A percentile compares a stretch with the other conserved stretches of the same genome.
Conservation (phyloP, 306 rosid genomes). For the Glycine latifolia region DNA sequence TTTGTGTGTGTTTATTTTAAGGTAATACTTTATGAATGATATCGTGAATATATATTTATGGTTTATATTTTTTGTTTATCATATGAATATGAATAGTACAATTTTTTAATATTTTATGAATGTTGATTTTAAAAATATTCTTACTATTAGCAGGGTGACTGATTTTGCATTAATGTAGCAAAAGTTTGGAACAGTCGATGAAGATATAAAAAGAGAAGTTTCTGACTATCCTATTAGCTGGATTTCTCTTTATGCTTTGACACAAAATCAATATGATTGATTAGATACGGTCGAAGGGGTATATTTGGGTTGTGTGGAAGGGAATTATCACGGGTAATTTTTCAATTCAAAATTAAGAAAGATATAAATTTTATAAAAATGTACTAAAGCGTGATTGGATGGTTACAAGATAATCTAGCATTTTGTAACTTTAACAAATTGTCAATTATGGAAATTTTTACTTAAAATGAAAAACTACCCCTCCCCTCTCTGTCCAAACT, state of each 20-base stretch:
- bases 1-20: too few species aligned
- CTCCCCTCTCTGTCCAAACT: background rate
- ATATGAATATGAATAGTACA: too few species aligned
- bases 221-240: background rate
- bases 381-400: background rate
- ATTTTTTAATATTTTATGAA: too few species aligned
- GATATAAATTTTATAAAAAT: background rate
- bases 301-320: background rate
- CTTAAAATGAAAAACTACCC: background rate
- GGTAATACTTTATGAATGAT: too few species aligned
- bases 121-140: too few species aligned
- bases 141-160: too few species aligned
- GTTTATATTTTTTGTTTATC: too few species aligned
- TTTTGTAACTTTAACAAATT: background rate
- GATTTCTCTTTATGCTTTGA: background rate
- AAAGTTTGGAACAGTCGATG: background rate
- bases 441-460: background rate
- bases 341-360: background rate
- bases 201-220: background rate
- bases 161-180: background rate
- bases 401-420: background rate
- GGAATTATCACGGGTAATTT: background rate
- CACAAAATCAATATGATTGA: background rate
- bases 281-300: background rate
- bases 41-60: too few species aligned